phyloP scores from a whole-genome alignment of 169 alveolate genomes.

The Fabrea salina region DNA sequence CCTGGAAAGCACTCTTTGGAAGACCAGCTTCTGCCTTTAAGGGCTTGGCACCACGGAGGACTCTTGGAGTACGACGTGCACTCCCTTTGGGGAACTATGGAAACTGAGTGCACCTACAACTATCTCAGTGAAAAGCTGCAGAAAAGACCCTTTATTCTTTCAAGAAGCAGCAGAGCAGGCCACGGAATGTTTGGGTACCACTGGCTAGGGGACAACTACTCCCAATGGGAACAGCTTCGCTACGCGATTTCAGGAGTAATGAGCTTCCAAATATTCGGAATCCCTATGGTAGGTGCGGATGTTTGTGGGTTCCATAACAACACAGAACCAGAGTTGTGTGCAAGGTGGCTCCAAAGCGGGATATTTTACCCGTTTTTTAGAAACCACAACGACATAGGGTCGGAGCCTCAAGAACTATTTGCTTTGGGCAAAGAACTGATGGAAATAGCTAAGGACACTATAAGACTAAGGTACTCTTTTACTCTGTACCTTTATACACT shows the following conservation, averaged over 20 bases:
- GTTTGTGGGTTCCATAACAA: conserved; percentile 71
- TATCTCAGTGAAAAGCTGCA: conserved; percentile 35
- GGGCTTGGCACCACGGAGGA: conserved; percentile 32
- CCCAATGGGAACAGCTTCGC: conserved; percentile 48
- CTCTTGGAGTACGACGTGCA: conserved; percentile 56
- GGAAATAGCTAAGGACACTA: conserved; percentile 28
- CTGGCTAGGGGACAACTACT: conserved; percentile 77
- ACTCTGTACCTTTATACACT: conserved; percentile 60
- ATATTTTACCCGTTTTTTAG: conserved; percentile 76
- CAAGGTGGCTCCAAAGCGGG: conserved; percentile 71
- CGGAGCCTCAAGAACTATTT: conserved; percentile 60
- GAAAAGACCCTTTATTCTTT: conserved; percentile 54
- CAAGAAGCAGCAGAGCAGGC: conserved; percentile 63
- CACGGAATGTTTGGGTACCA: conserved; percentile 56
- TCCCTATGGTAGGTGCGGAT: conserved; percentile 75
- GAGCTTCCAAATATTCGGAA: conserved; percentile 60
- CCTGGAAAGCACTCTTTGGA: conserved; percentile 19
- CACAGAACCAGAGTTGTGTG: conserved; percentile 62
- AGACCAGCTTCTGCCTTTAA: background rate
- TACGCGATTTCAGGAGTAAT: conserved; percentile 53
- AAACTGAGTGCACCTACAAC: conserved; percentile 56
- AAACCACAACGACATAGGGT: conserved; percentile 58
- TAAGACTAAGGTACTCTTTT: conserved; percentile 50
- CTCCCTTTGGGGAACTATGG: conserved; percentile 49
- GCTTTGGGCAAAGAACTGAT: conserved; percentile 28